Percentiles rank a stretch among this genome's conserved stretches.
These are phyloP conservation scores for Incumbomyces delicatus DNA, from an alignment of 2,329 filamentous ascomycete genomes.

Conservation along the genomic window DNA sequence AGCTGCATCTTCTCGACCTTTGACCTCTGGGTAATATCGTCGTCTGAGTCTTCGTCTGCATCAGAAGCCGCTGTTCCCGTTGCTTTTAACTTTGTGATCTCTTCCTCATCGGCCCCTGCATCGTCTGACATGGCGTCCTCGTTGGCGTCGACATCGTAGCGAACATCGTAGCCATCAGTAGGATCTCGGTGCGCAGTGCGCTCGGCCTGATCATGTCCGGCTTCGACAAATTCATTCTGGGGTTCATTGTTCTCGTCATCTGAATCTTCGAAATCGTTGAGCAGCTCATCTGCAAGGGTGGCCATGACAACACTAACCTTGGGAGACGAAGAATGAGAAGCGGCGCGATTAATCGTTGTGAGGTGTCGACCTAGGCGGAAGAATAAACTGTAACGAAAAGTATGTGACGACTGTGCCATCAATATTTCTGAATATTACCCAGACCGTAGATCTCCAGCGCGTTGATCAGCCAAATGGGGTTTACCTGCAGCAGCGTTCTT, in stretches of 20 bases:
- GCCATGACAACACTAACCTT: conserved; percentile 50
- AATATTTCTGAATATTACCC: too few species aligned
- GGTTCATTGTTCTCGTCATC: conserved; percentile 64
- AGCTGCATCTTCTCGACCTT: conserved; percentile 77
- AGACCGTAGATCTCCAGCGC: too few species aligned
- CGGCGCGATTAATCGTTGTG: too few species aligned
- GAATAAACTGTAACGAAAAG: too few species aligned
- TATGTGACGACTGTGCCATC: too few species aligned
- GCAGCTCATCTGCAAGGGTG: conserved; percentile 80
- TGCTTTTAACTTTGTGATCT: conserved; percentile 16
- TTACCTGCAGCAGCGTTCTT: too few species aligned
- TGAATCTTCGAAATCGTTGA: conserved; percentile 83
- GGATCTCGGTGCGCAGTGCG: conserved; percentile 1
- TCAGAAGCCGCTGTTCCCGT: conserved; percentile 39
- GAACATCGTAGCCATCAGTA: conserved; percentile 14
- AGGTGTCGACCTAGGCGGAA: too few species aligned
- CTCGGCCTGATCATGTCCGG: conserved; percentile 25
- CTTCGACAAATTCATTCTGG: conserved; percentile 39
- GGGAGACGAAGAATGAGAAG: too few species aligned
- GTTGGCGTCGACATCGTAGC: conserved; percentile 22
- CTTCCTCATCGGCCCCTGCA: conserved; percentile 29
- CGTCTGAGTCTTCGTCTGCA: conserved; percentile 47
- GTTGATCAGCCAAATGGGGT: too few species aligned
- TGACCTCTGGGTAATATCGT: conserved; percentile 61
- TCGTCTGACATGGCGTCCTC: conserved; percentile 20